Percentiles rank a stretch among this genome's conserved stretches.
These are phyloP conservation scores for Pseudogymnoascus sp. DNA, from an alignment of 2,329 filamentous ascomycete genomes.

Conservation along the genomic window DNA sequence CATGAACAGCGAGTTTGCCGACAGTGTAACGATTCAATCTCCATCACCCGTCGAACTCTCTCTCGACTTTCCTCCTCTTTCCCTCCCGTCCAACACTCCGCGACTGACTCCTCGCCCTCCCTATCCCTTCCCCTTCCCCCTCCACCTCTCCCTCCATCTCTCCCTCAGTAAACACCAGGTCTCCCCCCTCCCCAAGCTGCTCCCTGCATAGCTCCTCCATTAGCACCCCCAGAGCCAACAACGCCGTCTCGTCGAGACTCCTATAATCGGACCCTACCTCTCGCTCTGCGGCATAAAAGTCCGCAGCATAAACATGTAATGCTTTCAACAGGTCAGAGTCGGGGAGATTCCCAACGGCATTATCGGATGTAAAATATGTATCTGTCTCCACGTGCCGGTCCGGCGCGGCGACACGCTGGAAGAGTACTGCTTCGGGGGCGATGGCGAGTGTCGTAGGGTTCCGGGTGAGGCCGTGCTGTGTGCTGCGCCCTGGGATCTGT, in stretches of 20 bases:
- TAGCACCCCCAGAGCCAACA: conserved; percentile 66
- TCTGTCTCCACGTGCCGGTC: conserved; percentile 61
- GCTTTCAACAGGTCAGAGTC: conserved; percentile 61
- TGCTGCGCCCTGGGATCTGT: background rate
- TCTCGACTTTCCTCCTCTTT: background rate
- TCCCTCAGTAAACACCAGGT: conserved; percentile 63
- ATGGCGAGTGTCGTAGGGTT: conserved; percentile 30
- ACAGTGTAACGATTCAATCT: background rate
- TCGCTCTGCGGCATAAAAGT: conserved; percentile 44
- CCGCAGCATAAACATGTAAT: conserved; percentile 58
- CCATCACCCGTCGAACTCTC: background rate
- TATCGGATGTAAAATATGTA: conserved; percentile 58
- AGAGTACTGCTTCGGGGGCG: conserved; percentile 63
- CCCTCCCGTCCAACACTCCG: background rate
- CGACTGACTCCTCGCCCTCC: background rate
- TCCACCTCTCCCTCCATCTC: background rate
- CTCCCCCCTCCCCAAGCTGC: conserved; percentile 53
- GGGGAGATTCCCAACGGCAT: conserved; percentile 50
- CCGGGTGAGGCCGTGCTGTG: conserved; percentile 25
- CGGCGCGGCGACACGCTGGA: conserved; percentile 55
- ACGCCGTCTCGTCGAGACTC: conserved; percentile 70
- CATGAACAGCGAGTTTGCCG: background rate
- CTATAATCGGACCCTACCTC: conserved; percentile 33
- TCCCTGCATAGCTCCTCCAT: conserved; percentile 61
- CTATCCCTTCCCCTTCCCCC: background rate